Evolutionary conservation across 257 asterid species (phyloP).

Genomic region (Haberlea rhodopensis): DNA sequence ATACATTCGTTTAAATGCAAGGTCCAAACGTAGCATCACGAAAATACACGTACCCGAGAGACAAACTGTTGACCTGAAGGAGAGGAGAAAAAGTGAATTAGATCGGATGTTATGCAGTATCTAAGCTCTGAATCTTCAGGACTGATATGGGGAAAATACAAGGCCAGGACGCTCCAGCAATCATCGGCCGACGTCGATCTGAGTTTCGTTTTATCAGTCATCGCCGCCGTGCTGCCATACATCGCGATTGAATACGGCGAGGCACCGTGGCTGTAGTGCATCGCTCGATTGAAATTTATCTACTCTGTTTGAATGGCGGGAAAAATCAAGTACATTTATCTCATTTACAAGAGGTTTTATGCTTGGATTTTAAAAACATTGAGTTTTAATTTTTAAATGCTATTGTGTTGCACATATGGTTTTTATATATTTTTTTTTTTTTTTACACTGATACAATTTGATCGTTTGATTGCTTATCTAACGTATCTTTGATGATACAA

Average conservation of each 20-base stretch:
- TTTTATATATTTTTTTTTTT: too few species aligned
- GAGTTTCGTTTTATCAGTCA: constrained; percentile 27
- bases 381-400: too few species aligned
- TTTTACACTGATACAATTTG: too few species aligned
- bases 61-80: constrained; percentile 41
- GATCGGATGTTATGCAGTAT: constrained; percentile 58
- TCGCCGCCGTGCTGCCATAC: constrained; percentile 40
- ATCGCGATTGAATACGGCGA: constrained; percentile 29
- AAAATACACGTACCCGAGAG: constrained; percentile 47
- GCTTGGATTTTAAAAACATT: too few species aligned
- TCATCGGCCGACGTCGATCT: constrained; percentile 30
- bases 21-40: not conserved
- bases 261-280: constrained; percentile 16
- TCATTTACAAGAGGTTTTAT: too few species aligned
- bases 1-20: not conserved
- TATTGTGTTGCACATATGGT: too few species aligned
- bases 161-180: constrained; percentile 40
- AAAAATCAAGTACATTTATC: too few species aligned
- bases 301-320: constrained; percentile 46
- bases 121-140: constrained; percentile 47
- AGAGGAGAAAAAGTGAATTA: constrained; percentile 62
- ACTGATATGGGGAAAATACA: constrained; percentile 54
- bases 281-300: constrained; percentile 21
- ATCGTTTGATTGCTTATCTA: too few species aligned
- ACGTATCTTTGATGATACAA: too few species aligned